Percentiles rank a stretch among this genome's conserved stretches.
These are phyloP conservation scores for Capillidium rhysosporum DNA, from an alignment of 371 early-diverging fungal genomes.

Conservation along the genomic window DNA sequence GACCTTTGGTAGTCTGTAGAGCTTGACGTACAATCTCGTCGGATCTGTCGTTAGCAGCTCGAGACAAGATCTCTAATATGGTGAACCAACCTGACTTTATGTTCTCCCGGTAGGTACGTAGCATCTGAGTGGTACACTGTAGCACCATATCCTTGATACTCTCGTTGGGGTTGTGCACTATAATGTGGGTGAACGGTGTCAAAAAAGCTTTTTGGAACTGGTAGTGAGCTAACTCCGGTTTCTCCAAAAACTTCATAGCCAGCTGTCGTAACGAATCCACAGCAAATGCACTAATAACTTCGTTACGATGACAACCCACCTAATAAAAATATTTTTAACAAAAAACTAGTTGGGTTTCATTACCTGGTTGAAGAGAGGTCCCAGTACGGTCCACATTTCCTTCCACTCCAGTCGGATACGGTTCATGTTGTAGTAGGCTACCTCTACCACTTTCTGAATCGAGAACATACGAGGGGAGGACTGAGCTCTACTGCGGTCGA, in stretches of 20 bases:
- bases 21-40: slow-evolving; percentile 39
- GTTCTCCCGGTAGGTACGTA: slow-evolving; percentile 51
- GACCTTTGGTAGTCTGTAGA: slow-evolving; percentile 39
- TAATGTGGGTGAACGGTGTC: slow-evolving; percentile 71
- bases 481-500: slow-evolving; percentile 6
- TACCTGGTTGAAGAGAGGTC: slow-evolving; percentile 57
- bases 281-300: slow-evolving; percentile 71
- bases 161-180: slow-evolving; percentile 50
- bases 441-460: slow-evolving; percentile 79
- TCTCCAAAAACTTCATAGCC: slow-evolving; percentile 85
- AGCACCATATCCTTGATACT: slow-evolving; percentile 84
- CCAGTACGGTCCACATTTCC: slow-evolving; percentile 81
- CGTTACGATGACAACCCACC: slow-evolving; percentile 24
- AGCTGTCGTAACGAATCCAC: slow-evolving; percentile 82
- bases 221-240: slow-evolving; percentile 87
- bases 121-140: slow-evolving; percentile 72
- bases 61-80: slow-evolving; percentile 58
- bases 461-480: slow-evolving; percentile 59
- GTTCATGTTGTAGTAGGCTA: slow-evolving; percentile 91
- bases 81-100: slow-evolving; percentile 84
- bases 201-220: slow-evolving; percentile 92
- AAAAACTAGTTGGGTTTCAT: background rate
- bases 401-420: slow-evolving; percentile 95
- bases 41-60: slow-evolving; percentile 53
- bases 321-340: background rate